These are phyloP conservation scores for Hirschioporus abietinus DNA, from an alignment of 768 basidiomycete species.

Conservation along the genomic window DNA sequence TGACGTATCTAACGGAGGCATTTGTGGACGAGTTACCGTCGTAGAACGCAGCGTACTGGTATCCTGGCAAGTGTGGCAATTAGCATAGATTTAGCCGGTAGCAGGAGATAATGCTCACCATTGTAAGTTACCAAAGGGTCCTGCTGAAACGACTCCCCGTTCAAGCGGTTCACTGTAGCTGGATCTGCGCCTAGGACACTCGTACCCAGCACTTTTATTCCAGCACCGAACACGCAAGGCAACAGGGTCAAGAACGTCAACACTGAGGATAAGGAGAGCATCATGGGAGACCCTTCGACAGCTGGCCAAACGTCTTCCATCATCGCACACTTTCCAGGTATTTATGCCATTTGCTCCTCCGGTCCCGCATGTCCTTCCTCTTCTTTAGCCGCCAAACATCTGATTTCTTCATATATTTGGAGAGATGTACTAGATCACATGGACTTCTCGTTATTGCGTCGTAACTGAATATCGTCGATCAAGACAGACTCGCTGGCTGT, in stretches of 20 bases:
- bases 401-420: not conserved
- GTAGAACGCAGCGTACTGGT: slow-evolving; percentile 32
- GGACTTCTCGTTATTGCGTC: not conserved
- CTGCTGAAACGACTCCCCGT: slow-evolving; percentile 34
- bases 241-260: not conserved
- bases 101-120: slow-evolving; percentile 15
- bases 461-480: not conserved
- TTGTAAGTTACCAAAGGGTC: slow-evolving; percentile 29
- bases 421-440: not conserved
- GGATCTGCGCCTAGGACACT: slow-evolving; percentile 28
- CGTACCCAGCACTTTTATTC: slow-evolving; percentile 11
- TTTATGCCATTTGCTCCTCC: not conserved
- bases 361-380: not conserved
- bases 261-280: not conserved
- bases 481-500: not conserved
- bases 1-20: slow-evolving; percentile 24
- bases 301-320: not conserved
- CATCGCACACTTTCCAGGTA: not conserved
- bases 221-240: not conserved
- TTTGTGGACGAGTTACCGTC: slow-evolving; percentile 19
- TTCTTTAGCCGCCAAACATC: not conserved
- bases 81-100: not conserved
- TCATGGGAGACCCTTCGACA: not conserved
- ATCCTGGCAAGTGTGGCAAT: slow-evolving; percentile 15
- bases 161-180: slow-evolving; percentile 29